These are phyloP conservation scores for Jackrogersella minutella DNA, from an alignment of 495 filamentous ascomycete genomes.

Conservation along the genomic window DNA sequence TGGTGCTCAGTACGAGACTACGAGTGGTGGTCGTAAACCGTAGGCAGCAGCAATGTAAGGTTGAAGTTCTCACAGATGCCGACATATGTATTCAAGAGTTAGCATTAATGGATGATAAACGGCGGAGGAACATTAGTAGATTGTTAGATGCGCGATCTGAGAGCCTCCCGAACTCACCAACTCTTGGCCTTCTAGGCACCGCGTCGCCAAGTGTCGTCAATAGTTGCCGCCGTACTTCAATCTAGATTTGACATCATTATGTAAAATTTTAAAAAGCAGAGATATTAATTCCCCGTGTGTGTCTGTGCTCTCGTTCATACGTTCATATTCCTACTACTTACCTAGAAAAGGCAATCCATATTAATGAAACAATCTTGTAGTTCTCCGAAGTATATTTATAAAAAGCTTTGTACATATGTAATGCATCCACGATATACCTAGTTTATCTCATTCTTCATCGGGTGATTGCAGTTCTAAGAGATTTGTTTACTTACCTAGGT, in stretches of 20 bases:
- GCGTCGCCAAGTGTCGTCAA: neutral
- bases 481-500: neutral
- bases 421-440: constrained; percentile 1
- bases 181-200: neutral
- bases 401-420: neutral
- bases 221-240: neutral
- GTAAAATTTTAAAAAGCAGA: neutral
- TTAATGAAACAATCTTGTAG: neutral
- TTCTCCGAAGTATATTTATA: neutral
- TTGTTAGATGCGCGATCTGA: too few relatives aligned
- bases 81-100: too few relatives aligned
- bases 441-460: too few relatives aligned
- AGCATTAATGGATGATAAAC: too few relatives aligned
- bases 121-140: too few relatives aligned
- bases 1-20: neutral
- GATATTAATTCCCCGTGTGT: neutral
- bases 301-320: neutral
- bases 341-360: neutral
- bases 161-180: neutral
- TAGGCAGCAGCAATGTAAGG: too few relatives aligned
- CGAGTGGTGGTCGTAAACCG: neutral
- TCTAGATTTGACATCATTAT: neutral
- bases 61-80: too few relatives aligned
- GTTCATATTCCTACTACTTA: neutral
- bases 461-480: neutral